phyloP scores from a whole-genome alignment of 176 grass and related monocot species.

The Avena atlantica region DNA sequence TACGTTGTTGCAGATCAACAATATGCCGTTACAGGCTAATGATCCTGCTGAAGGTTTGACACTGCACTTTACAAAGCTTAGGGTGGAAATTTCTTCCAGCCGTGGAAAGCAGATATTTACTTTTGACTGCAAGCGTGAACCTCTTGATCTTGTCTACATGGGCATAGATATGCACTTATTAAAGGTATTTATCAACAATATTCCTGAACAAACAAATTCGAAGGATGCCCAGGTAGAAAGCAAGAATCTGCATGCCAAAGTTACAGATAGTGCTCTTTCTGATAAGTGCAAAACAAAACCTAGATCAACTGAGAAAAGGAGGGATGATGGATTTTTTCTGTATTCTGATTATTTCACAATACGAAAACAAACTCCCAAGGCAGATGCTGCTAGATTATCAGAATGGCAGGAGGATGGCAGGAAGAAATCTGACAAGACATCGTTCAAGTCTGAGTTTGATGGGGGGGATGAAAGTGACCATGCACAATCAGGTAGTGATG shows the following conservation, averaged over 20 bases:
- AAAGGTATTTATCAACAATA: conserved; percentile 70
- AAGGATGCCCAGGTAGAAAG: conserved; percentile 60
- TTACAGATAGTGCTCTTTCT: conserved; percentile 46
- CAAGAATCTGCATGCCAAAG: conserved; percentile 49
- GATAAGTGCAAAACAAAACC: conserved; percentile 61
- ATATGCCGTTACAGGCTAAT: conserved; percentile 74
- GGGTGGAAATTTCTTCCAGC: conserved; percentile 80
- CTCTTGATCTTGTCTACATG: conserved; percentile 99
- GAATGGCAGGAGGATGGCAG: conserved; percentile 82
- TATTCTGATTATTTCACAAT: conserved; percentile 93
- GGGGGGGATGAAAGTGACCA: conserved; percentile 65
- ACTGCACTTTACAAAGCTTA: conserved; percentile 75
- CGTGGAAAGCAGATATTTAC: conserved; percentile 93
- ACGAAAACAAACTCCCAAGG: conserved; percentile 93
- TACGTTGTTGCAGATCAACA: conserved; percentile 59
- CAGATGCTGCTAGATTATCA: conserved; percentile 78
- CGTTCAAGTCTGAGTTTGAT: conserved; percentile 67
- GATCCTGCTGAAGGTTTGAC: conserved; percentile 88
- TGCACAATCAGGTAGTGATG: conserved; percentile 83
- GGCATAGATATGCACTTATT: conserved; percentile 83
- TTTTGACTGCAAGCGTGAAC: conserved; percentile 89
- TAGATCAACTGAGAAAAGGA: conserved; percentile 63
- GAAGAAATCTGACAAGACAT: conserved; percentile 65
- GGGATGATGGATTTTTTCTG: conserved; percentile 87
- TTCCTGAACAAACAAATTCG: conserved; percentile 48